Evolutionary conservation across 768 basidiomycete species (phyloP).

Genomic region (Gelatoporia subvermispora): DNA sequence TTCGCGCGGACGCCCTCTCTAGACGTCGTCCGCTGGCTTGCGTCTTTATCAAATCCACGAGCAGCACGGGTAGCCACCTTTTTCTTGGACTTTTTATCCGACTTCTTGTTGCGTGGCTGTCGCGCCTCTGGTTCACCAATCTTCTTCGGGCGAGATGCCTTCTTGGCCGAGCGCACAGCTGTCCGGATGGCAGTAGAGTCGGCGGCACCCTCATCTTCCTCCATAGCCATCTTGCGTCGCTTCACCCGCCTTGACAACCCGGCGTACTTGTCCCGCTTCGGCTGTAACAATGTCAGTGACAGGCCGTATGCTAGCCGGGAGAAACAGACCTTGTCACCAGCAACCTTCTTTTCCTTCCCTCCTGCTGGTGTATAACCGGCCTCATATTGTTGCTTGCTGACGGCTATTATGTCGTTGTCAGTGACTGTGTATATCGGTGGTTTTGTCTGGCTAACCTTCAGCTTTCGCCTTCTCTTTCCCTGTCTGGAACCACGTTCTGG

Average conservation of each 20-base stretch:
- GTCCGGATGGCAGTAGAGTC: conserved; percentile 55
- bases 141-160: conserved; percentile 64
- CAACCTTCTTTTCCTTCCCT: conserved; percentile 35
- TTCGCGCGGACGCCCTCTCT: conserved; percentile 62
- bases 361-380: conserved; percentile 37
- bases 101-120: conserved; percentile 17
- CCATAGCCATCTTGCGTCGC: conserved; percentile 80
- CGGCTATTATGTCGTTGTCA: conserved; percentile 37
- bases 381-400: conserved; percentile 75
- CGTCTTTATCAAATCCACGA: conserved; percentile 55
- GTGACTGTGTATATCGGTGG: not conserved
- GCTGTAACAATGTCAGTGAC: conserved; percentile 34
- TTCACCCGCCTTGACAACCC: conserved; percentile 87
- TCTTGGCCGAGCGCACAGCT: conserved; percentile 87
- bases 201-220: conserved; percentile 66
- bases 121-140: conserved; percentile 52
- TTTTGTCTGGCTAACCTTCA: conserved; percentile 66
- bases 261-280: conserved; percentile 70
- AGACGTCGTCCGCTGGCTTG: conserved; percentile 38
- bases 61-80: conserved; percentile 28
- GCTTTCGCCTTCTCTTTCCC: conserved; percentile 76
- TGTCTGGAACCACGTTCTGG: conserved; percentile 98
- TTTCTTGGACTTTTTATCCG: conserved; percentile 28
- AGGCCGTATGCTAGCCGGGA: not conserved
- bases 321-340: conserved; percentile 29